Conservation (phyloP, 2,329 filamentous ascomycete genomes). For the Arthrobotrys iridis region DNA sequence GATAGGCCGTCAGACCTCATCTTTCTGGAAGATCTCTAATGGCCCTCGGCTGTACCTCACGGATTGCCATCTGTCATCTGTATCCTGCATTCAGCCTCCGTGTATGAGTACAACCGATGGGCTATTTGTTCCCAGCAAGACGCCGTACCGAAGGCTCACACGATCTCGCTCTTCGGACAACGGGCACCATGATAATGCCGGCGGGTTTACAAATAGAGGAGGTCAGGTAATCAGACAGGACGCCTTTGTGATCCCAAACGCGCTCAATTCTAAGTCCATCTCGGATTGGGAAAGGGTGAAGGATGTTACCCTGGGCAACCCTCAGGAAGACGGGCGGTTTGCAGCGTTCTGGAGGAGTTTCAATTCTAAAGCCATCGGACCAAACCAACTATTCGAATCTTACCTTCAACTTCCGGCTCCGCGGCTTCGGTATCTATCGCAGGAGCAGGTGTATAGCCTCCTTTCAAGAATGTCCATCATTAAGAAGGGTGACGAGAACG, state of each 20-base stretch:
- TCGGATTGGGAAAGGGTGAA: neutral
- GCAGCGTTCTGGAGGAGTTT: conserved; percentile 39
- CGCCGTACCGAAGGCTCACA: neutral
- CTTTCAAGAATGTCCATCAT: conserved; percentile 75
- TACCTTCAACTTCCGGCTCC: conserved; percentile 60
- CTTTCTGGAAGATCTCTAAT: neutral
- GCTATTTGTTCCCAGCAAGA: too few species aligned
- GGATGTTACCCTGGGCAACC: neutral
- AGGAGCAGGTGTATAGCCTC: conserved; percentile 70
- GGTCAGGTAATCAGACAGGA: neutral
- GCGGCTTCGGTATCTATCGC: conserved; percentile 63
- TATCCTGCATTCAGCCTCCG: neutral
- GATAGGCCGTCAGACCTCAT: neutral
- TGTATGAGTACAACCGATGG: neutral
- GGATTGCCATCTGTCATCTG: neutral
- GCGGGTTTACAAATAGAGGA: neutral
- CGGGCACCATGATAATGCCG: neutral
- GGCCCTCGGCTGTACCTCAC: neutral
- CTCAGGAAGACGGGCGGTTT: neutral
- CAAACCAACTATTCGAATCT: conserved; percentile 59
- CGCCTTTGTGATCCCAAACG: neutral
- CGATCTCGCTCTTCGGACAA: neutral
- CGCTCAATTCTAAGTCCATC: neutral
- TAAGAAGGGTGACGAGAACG: conserved; percentile 67
- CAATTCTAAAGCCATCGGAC: conserved; percentile 21